Evolutionary conservation across 805 yeast species (phyloP).

Genomic region (Isabelozyma gotoi): DNA sequence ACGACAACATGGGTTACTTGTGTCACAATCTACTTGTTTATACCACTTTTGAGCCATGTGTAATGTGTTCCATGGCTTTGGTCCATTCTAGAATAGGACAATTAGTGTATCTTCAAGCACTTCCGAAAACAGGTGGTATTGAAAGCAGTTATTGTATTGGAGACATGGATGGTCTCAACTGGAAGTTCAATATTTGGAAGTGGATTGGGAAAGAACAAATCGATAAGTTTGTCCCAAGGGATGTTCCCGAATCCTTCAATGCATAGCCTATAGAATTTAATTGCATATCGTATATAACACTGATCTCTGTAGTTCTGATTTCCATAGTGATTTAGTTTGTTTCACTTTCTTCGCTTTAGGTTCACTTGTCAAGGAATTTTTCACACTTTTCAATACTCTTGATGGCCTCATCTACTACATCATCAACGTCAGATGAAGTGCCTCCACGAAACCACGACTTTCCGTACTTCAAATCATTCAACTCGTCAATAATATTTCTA

Average conservation of each 20-base stretch:
- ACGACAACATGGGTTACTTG: conserved; percentile 45
- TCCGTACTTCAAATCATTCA: conserved; percentile 27
- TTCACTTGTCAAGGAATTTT: conserved; percentile 1
- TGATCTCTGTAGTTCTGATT: not conserved
- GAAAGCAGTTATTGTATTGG: conserved; percentile 77
- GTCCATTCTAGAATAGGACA: conserved; percentile 83
- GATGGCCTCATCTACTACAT: conserved; percentile 16
- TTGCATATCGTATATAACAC: not conserved
- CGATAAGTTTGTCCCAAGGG: not conserved
- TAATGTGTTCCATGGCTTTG: conserved; percentile 95
- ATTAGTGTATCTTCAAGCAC: conserved; percentile 54
- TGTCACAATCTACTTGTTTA: conserved; percentile 78
- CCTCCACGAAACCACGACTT: conserved; percentile 13
- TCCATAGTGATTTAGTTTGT: too few species aligned
- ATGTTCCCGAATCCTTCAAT: not conserved
- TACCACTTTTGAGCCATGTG: conserved; percentile 93
- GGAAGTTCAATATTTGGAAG: conserved; percentile 82
- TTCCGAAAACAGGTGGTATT: conserved; percentile 46
- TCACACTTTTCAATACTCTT: conserved; percentile 10
- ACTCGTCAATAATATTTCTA: conserved; percentile 14
- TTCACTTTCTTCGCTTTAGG: too few species aligned
- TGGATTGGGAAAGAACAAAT: conserved; percentile 50
- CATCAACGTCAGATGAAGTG: conserved; percentile 12
- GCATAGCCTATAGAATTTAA: not conserved
- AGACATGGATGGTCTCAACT: conserved; percentile 70